These are phyloP conservation scores for Debaryomyces coudertii DNA, from an alignment of 1,139 yeast genomes.

Conservation along the genomic window DNA sequence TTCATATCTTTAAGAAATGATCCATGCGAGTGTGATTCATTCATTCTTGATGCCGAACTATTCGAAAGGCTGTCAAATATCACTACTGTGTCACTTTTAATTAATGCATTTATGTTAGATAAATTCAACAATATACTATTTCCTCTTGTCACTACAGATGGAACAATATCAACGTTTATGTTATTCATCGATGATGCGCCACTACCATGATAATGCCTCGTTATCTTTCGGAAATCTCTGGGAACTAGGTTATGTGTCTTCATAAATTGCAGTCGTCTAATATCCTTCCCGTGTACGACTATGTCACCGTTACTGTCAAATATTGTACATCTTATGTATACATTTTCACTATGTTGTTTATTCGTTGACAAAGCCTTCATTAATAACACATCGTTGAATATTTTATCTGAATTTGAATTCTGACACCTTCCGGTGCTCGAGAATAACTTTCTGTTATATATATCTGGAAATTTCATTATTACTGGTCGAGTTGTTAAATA, in stretches of 20 bases:
- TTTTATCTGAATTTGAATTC: constrained; percentile 12
- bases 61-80: constrained; percentile 37
- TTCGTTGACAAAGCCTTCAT: constrained; percentile 25
- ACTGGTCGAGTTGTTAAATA: background rate
- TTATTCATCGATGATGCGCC: constrained; percentile 12
- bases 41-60: constrained; percentile 29
- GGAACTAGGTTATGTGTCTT: constrained; percentile 39
- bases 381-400: constrained; percentile 26
- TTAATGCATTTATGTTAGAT: constrained; percentile 46
- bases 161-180: constrained; percentile 44
- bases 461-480: background rate
- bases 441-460: background rate
- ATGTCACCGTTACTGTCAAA: constrained; percentile 42
- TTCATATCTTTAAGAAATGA: constrained; percentile 38
- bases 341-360: constrained; percentile 26
- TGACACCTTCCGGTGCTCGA: constrained; percentile 1
- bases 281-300: constrained; percentile 43
- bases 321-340: constrained; percentile 61
- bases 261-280: constrained; percentile 41
- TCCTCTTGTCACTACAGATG: constrained; percentile 42
- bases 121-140: constrained; percentile 44
- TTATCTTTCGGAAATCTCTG: constrained; percentile 46
- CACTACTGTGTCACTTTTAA: constrained; percentile 43
- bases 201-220: constrained; percentile 27
- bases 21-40: constrained; percentile 42